Base-by-base conservation (phyloP, 768 basidiomycete species). In the Phallus indusiatus region DNA sequence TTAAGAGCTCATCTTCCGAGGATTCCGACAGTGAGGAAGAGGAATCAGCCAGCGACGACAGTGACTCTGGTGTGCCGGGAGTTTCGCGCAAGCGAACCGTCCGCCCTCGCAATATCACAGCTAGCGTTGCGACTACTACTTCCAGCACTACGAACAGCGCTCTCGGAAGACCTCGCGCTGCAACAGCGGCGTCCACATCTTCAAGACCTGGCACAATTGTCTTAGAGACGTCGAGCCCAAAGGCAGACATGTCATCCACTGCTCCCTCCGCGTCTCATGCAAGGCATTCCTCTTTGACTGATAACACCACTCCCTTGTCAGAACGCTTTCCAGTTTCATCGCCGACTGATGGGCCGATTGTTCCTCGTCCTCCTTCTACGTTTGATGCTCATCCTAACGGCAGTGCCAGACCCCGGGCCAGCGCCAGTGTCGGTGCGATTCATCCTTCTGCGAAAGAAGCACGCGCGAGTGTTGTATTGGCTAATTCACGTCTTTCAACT, bases 361-460 rank as follows among this genome's bases (percentile, higher is more conserved):
- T n/a, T 42, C 57, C 33, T 16, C 28, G 49, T 14, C 24, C 69
- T 47, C 64, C 61, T 17, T 59, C 62, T 10, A 65, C 66, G n/a
- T 60, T 62, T n/a, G 74, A 76, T 54, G 28, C 47, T 16, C 67
- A 74, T 73, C 47, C 63, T 64, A 37, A 52, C 60, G 49, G 56
- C 42, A 53, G 60, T 42, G 36, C 33, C 66, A 73, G 79, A 47
- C 67, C 66, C n/a, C 75, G 79, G 1, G 81, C 81, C 22, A 83
- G 81, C 52, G 73, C 70, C 47, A 86, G 85, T 9, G 77, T 82
- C 1, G 83, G 83, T 62, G 83, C 84, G 5, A 59, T 82, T 42
- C 70, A 74, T 1, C 82, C 82, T 0, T 76, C 72, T 49, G 73
- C 75, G 22, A 79, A 80, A 9, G 81, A 81, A 0, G 77, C 75